Conservation (phyloP, 768 basidiomycete species). For the Sporobolomyces pararoseus region DNA sequence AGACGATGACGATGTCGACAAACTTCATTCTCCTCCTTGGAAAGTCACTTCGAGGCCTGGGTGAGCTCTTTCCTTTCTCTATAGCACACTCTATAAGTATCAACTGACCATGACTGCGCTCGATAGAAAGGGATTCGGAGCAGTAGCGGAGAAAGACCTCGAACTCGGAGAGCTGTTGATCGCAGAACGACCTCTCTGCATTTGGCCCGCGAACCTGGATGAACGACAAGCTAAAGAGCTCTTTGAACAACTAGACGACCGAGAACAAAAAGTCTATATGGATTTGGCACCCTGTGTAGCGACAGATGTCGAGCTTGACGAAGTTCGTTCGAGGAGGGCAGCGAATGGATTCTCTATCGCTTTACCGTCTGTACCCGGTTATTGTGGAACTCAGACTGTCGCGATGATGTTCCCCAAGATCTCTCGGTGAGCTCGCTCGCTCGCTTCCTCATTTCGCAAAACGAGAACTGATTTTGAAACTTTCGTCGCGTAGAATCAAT, state of each 20-base stretch:
- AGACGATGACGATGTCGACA: conserved; percentile 13
- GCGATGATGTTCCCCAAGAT: conserved; percentile 27
- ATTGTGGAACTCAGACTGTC: background rate
- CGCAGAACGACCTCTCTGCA: conserved; percentile 28
- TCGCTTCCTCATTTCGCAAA: background rate
- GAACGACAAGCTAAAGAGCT: conserved; percentile 6
- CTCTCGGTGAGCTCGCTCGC: conserved; percentile 14
- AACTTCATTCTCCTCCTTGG: conserved; percentile 29
- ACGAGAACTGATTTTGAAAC: background rate
- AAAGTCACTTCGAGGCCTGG: background rate
- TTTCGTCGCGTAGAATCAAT: conserved; percentile 17
- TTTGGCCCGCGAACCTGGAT: conserved; percentile 22
- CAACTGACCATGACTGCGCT: too few relatives aligned
- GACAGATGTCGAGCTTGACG: conserved; percentile 11
- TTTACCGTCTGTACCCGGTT: background rate
- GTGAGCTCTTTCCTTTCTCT: too few relatives aligned
- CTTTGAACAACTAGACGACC: conserved; percentile 16
- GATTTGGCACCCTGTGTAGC: conserved; percentile 4
- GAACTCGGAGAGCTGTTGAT: conserved; percentile 16
- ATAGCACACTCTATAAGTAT: too few relatives aligned
- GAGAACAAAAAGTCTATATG: conserved; percentile 28
- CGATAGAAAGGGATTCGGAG: conserved; percentile 34
- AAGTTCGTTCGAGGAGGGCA: conserved; percentile 26
- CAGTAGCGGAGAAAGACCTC: conserved; percentile 18
- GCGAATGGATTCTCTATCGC: conserved; percentile 33